These are phyloP conservation scores for Fragaria vesca DNA, from an alignment of 306 rosid species.

Conservation along the genomic window DNA sequence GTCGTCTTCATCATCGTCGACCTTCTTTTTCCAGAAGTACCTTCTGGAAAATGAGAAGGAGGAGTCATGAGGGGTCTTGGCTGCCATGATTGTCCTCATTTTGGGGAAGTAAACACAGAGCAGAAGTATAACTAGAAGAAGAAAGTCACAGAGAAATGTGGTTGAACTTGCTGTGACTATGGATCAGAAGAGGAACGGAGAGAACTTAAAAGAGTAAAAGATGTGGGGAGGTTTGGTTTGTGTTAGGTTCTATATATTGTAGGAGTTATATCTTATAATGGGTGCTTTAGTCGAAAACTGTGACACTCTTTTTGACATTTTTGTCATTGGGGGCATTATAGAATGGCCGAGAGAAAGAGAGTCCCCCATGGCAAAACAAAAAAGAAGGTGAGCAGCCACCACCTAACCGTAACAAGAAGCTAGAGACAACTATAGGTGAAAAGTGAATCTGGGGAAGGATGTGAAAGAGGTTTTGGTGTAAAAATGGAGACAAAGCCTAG, in stretches of 20 bases:
- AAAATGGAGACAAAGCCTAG: slow-evolving; percentile 18
- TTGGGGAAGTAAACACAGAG: background rate
- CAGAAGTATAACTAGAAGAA: background rate
- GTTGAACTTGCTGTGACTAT: slow-evolving; percentile 14
- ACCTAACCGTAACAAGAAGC: slow-evolving; percentile 45
- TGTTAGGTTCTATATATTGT: background rate
- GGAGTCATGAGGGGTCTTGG: slow-evolving; percentile 68
- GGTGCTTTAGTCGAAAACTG: slow-evolving; percentile 1
- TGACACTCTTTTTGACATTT: background rate
- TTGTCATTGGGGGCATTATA: background rate
- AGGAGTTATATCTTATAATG: background rate
- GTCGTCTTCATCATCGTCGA: slow-evolving; percentile 37
- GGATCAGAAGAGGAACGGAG: background rate
- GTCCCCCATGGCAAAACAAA: slow-evolving; percentile 33
- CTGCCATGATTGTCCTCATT: slow-evolving; percentile 63
- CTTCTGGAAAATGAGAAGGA: slow-evolving; percentile 83
- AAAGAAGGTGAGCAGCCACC: slow-evolving; percentile 65
- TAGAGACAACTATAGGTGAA: slow-evolving; percentile 6
- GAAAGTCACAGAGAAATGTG: background rate
- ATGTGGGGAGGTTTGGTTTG: background rate
- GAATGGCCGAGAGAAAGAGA: slow-evolving; percentile 34
- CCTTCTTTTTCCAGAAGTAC: slow-evolving; percentile 73
- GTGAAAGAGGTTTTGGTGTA: slow-evolving; percentile 7
- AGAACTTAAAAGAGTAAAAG: background rate
- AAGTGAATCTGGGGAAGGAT: background rate